phyloP scores from a whole-genome alignment of 2,329 filamentous ascomycete genomes.

The Samsoniella hepiali region DNA sequence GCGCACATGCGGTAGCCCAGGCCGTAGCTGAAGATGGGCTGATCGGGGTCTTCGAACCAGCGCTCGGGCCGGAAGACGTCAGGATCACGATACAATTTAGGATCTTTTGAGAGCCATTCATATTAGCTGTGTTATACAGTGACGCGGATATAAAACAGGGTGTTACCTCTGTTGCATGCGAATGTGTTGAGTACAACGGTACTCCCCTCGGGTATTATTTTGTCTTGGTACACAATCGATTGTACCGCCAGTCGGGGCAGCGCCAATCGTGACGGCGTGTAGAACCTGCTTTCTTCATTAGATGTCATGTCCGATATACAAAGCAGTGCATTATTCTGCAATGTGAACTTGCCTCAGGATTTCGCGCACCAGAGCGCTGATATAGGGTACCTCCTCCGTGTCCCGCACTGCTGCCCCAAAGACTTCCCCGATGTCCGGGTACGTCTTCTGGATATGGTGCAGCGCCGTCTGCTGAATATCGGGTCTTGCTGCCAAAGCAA shows the following conservation, averaged over 20 bases:
- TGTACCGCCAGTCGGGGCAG: constrained; percentile 1
- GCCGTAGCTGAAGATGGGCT: constrained; percentile 16
- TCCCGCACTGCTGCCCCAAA: not conserved
- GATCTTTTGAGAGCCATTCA: not conserved
- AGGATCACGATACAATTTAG: constrained; percentile 5
- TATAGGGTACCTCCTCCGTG: constrained; percentile 6
- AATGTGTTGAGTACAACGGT: constrained; percentile 8
- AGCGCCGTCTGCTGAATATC: constrained; percentile 2
- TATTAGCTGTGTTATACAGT: not conserved
- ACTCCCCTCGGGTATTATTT: constrained; percentile 7
- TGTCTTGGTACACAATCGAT: constrained; percentile 3
- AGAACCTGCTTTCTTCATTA: not conserved
- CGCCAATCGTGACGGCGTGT: constrained; percentile 4
- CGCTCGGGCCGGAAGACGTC: constrained; percentile 11
- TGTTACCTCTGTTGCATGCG: constrained; percentile 10
- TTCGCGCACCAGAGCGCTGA: constrained; percentile 9
- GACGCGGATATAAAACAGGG: not conserved
- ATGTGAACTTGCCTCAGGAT: not conserved
- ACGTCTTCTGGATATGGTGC: not conserved
- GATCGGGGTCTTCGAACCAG: constrained; percentile 12
- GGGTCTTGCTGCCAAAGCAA: not conserved
- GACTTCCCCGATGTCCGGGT: not conserved
- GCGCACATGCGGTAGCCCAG: constrained; percentile 15
- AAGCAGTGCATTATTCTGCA: not conserved
- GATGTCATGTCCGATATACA: not conserved